Base-by-base conservation (phyloP, 176 grass and related monocot genomes). In the Avena eriantha region DNA sequence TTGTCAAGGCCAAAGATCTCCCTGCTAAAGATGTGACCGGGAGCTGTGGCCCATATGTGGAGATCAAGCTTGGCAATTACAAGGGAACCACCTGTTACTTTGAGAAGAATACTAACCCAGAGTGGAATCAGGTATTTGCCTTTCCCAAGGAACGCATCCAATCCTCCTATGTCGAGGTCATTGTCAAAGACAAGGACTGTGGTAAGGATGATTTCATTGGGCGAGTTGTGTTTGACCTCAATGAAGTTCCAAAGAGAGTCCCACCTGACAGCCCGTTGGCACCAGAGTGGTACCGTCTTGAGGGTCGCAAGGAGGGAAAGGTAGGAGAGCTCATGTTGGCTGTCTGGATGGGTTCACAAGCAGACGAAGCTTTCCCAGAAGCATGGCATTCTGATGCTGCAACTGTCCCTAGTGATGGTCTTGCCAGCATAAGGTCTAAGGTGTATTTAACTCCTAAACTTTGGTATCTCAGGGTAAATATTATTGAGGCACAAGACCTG, bases 401-500 rank as follows among this genome's bases (percentile, higher is more conserved):
- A 60, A 88, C 82, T 31, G 88, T 95, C 41, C 82, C 93, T 21
- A 80, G 88, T 71, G 90, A 95, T 72, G 90, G 88, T 60, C 73
- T 90, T 34, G 66, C 82, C 31, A 92, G 69, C 72, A 92, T 92
- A 48, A 78, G 88, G 22, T 90, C 88, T 17, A 95, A 95, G 77
- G 90, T 95, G n/a, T 95, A 95, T 69, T 84, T 90, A 33, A 92
- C 90, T 35, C 88, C 93, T 59, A 95, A 95, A 78, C 93, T 95
- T 54, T 92, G 90, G 88, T 95, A 95, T 68, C 54, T 95, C 33
- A 76, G 87, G 70, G 90, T 95, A n/a, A 88, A 90, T 71, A 75
- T 92, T 78, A 84, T 95, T 15, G 88, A 92, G 73, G 90, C 88
- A 34, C 90, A 95, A 77, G 90, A 92, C 64, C 58, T 95, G 76